Percentiles rank a stretch among this genome's conserved stretches.
phyloP scores from a whole-genome alignment of 2,329 filamentous ascomycete species.

The Curvularia verruculosa region DNA sequence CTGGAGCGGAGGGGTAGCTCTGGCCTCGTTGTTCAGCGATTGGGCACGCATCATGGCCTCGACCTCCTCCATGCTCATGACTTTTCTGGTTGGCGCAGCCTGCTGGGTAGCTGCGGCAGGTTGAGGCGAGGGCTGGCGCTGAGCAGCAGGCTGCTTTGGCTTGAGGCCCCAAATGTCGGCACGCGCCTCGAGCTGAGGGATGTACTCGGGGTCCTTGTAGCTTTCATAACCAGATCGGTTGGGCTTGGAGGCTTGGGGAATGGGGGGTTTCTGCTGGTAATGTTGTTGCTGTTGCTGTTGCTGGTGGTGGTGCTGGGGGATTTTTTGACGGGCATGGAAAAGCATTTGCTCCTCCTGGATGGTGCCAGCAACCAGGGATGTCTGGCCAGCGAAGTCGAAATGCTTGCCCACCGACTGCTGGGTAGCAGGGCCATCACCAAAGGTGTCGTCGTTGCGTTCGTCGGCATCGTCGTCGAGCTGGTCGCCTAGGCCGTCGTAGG shows the following conservation, averaged over 20 bases:
- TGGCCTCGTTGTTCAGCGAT: conserved; percentile 50
- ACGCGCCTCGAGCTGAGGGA: conserved; percentile 90
- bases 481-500: conserved; percentile 92
- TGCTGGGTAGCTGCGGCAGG: conserved; percentile 25
- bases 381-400: conserved; percentile 96
- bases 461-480: conserved; percentile 91
- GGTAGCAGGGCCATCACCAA: conserved; percentile 61
- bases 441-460: conserved; percentile 96
- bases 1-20: conserved; percentile 39
- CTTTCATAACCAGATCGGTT: conserved; percentile 87
- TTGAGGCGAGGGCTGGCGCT: conserved; percentile 36
- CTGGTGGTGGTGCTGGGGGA: conserved; percentile 47
- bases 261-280: conserved; percentile 48
- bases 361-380: conserved; percentile 81
- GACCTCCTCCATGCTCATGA: conserved; percentile 96
- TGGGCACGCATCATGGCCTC: conserved; percentile 88
- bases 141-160: conserved; percentile 60
- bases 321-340: conserved; percentile 73
- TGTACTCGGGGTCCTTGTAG: conserved; percentile 81
- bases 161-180: conserved; percentile 89
- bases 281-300: conserved; percentile 35
- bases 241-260: conserved; percentile 62
- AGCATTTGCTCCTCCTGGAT: conserved; percentile 91
- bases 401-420: conserved; percentile 76
- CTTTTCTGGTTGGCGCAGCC: conserved; percentile 63